A percentile compares a stretch with the other conserved stretches of the same genome.
Evolutionary conservation across 352 stramenopile species (phyloP).

Genomic region (Globisporangium viniferum): DNA sequence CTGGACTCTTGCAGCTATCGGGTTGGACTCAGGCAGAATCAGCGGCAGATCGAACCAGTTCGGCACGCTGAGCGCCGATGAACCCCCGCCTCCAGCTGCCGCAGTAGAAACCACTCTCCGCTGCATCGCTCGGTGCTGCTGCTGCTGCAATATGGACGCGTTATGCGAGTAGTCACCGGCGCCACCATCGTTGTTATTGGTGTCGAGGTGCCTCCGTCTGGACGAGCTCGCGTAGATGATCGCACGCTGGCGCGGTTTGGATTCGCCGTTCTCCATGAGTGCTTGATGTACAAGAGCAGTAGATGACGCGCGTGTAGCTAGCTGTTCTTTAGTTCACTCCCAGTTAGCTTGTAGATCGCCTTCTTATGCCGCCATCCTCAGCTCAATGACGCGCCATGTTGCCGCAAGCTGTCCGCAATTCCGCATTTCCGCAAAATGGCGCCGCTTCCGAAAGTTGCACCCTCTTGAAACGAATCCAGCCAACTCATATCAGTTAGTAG

Average conservation of each 20-base stretch:
- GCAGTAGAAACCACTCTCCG: not conserved
- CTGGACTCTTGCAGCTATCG: slow-evolving; percentile 39
- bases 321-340: not conserved
- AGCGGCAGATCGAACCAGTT: slow-evolving; percentile 69
- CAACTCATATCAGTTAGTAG: slow-evolving; percentile 4
- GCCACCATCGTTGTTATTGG: not conserved
- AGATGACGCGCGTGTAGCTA: not conserved
- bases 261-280: slow-evolving; percentile 8
- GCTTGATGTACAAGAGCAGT: not conserved
- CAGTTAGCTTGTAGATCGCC: too few species aligned
- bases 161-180: not conserved
- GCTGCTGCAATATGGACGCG: not conserved
- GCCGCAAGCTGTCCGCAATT: not conserved
- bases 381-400: not conserved
- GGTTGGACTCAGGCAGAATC: slow-evolving; percentile 41
- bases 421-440: not conserved
- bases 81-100: not conserved
- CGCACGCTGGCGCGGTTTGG: slow-evolving; percentile 22
- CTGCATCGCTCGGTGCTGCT: slow-evolving; percentile 7
- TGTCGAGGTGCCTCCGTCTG: slow-evolving; percentile 7
- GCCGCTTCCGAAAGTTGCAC: slow-evolving; percentile 2
- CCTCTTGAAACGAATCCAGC: not conserved
- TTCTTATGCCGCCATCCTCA: not conserved
- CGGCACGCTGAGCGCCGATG: slow-evolving; percentile 22
- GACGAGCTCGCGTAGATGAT: slow-evolving; percentile 31